These are phyloP conservation scores for Cryoendolithus antarcticus DNA, from an alignment of 2,329 filamentous ascomycete genomes.

Conservation along the genomic window DNA sequence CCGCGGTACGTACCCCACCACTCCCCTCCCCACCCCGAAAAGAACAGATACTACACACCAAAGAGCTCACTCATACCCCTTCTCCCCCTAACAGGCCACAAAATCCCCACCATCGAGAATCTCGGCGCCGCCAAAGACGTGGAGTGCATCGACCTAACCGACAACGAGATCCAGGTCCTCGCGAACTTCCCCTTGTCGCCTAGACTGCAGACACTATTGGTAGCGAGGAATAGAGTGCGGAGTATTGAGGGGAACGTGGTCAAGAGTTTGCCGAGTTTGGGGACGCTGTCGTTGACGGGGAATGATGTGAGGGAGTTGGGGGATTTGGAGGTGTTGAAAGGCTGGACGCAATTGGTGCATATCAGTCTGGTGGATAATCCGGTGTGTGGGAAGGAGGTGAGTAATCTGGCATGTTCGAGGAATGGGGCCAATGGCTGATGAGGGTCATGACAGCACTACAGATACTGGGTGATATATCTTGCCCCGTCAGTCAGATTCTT, in stretches of 20 bases:
- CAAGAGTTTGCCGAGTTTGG: conserved; percentile 67
- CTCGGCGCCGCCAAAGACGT: conserved; percentile 88
- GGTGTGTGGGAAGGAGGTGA: conserved; percentile 80
- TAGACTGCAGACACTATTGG: conserved; percentile 73
- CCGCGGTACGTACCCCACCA: conserved; percentile 65
- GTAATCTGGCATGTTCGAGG: too few species aligned
- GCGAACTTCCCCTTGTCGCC: conserved; percentile 89
- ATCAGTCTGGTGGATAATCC: conserved; percentile 77
- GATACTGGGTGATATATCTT: conserved; percentile 81
- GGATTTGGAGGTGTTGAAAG: conserved; percentile 69
- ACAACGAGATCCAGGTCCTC: conserved; percentile 86
- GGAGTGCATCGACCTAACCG: conserved; percentile 95
- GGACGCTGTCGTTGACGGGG: conserved; percentile 66
- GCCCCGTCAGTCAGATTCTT: conserved; percentile 78
- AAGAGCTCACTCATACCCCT: conserved; percentile 33
- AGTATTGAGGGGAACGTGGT: conserved; percentile 66
- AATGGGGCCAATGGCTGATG: too few species aligned
- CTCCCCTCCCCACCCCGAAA: conserved; percentile 47
- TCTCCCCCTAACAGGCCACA: conserved; percentile 63
- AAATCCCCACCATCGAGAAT: conserved; percentile 96
- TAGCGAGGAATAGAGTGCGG: conserved; percentile 77
- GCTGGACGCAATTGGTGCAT: conserved; percentile 61
- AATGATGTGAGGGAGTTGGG: conserved; percentile 77
- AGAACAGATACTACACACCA: conserved; percentile 84
- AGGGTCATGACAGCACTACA: too few species aligned